Percentiles rank a stretch among this genome's conserved stretches.
These are phyloP conservation scores for Citrus australasica DNA, from an alignment of 345 rosid genomes.

Conservation along the genomic window DNA sequence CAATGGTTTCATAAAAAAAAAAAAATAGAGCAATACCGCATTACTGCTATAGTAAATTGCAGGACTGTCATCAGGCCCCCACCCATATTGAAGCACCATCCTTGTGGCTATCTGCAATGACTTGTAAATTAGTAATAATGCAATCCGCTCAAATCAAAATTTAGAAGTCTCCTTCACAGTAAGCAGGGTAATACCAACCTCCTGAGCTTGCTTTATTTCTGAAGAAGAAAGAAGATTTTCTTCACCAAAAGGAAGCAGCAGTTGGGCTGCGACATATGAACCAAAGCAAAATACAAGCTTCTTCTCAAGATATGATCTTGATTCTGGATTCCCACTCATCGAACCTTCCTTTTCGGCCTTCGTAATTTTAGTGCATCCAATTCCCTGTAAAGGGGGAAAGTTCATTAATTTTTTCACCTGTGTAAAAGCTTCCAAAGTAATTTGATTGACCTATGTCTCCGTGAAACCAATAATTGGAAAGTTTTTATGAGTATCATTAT, in stretches of 20 bases:
- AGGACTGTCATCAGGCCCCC: constrained; percentile 97
- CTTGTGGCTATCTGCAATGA: constrained; percentile 79
- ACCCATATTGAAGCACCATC: constrained; percentile 95
- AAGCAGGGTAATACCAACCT: constrained; percentile 42
- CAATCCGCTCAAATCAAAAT: background rate
- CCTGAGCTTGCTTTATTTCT: constrained; percentile 83
- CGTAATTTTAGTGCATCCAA: constrained; percentile 89
- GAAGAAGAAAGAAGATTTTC: constrained; percentile 79
- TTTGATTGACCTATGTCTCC: background rate
- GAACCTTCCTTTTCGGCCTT: constrained; percentile 69
- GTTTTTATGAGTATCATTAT: background rate
- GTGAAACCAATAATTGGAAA: background rate
- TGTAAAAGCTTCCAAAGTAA: background rate
- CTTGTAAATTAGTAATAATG: constrained; percentile 20
- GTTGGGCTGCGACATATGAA: constrained; percentile 77
- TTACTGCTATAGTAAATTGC: constrained; percentile 70
- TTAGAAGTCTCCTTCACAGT: constrained; percentile 1
- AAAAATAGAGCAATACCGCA: constrained; percentile 54
- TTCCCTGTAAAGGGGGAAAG: constrained; percentile 45
- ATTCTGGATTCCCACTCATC: constrained; percentile 58
- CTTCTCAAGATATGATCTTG: constrained; percentile 94
- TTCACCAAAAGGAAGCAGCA: constrained; percentile 81
- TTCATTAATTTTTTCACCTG: background rate
- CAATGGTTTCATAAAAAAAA: background rate
- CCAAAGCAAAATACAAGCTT: constrained; percentile 96